phyloP scores from a whole-genome alignment of 768 basidiomycete species.

The Lactarius pseudohatsudake region DNA sequence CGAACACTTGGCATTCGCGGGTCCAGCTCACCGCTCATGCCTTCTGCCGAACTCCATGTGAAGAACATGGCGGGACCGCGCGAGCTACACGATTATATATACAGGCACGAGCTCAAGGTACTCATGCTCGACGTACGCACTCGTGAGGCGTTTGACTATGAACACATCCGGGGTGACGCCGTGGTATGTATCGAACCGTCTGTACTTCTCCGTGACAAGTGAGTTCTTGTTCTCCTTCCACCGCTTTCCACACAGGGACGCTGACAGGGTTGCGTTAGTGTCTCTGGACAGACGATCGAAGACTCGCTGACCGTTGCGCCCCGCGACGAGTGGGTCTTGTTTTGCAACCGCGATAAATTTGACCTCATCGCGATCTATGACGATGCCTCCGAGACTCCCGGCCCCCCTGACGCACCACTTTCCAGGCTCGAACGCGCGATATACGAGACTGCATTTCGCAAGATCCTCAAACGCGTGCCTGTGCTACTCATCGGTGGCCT shows the following conservation, averaged over 20 bases:
- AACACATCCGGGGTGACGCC: constrained; percentile 65
- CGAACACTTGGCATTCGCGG: constrained; percentile 42
- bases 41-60: constrained; percentile 31
- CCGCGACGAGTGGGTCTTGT: constrained; percentile 66
- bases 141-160: constrained; percentile 71
- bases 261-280: constrained; percentile 41
- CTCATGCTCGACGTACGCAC: constrained; percentile 83
- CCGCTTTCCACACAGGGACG: not conserved
- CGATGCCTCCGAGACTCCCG: constrained; percentile 53
- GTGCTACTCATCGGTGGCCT: constrained; percentile 84
- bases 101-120: constrained; percentile 62
- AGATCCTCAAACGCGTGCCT: constrained; percentile 70
- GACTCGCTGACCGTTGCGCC: constrained; percentile 72
- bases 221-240: constrained; percentile 34
- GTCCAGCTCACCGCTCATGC: constrained; percentile 41
- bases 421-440: constrained; percentile 65
- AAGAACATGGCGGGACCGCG: constrained; percentile 36
- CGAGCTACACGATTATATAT: constrained; percentile 38
- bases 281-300: constrained; percentile 68
- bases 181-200: constrained; percentile 85
- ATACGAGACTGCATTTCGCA: constrained; percentile 69
- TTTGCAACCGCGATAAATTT: constrained; percentile 82
- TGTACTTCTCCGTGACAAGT: constrained; percentile 69
- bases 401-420: constrained; percentile 50
- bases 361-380: constrained; percentile 90